Evolutionary conservation across 2,329 filamentous ascomycete genomes (phyloP), one percentile per base, ranked within the genome.

Genomic region (Didymella keratinophila): DNA sequence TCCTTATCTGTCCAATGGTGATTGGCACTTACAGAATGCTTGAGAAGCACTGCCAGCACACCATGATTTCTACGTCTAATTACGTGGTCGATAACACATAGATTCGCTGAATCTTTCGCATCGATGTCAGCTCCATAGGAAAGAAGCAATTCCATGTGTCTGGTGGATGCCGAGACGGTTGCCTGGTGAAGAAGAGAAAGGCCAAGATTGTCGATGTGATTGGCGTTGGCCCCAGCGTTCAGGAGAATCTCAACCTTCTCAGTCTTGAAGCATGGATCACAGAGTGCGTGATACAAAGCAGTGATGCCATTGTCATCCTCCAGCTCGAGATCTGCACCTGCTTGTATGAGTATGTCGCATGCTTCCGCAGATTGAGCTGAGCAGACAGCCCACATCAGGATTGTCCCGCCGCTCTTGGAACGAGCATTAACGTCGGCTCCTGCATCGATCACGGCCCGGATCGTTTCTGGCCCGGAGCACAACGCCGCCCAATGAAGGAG

Each of bases 241-340:
- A 36, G 9, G 32, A 36, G 32, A 6, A n/a, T 7, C 7, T 36
- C 32, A 9, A 36, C n/a, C 9, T 5, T 8, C 3, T 3, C 16
- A 4, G 16, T n/a, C 2, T n/a, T 5, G 9, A 6, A 6, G n/a
- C 16, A 4, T 9, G 1, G 3, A n/a, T 0, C 14, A 36, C 16
- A 36, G n/a, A 36, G 2, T 36, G 32, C 16, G 11, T 2, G 5
- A 36, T 36, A 5, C 8, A 36, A 18, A 20, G 36, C 36, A 1
- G n/a, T 39, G 2, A 3, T 7, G 21, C 18, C 36, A 4, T 2
- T 21, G 3, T 21, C 36, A 20, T 21, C 36, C 9, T 20, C 18
- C 1, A 21, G n/a, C 8, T 39, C 36, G 1, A 39, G 18, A 3
- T 39, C 36, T 4, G 36, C 36, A n/a, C 36, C 36, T 39, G 18